These are phyloP conservation scores for Backusella mclennaniae DNA, from an alignment of 192 early-diverging fungal genomes.

Conservation along the genomic window DNA sequence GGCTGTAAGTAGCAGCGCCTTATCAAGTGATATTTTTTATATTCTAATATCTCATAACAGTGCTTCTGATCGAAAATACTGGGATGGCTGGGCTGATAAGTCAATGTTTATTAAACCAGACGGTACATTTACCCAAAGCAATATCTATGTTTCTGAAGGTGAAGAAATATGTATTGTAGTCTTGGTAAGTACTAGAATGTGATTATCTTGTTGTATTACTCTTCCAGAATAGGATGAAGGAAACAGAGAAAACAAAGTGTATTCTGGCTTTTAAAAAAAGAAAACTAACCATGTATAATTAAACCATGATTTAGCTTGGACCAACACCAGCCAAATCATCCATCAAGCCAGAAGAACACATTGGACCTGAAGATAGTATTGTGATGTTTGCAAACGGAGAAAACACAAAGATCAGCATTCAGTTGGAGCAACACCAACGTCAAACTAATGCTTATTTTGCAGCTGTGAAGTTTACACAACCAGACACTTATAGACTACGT, in stretches of 20 bases:
- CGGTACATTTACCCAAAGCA: constrained; percentile 21
- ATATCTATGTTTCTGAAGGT: constrained; percentile 16
- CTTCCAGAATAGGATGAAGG: background rate
- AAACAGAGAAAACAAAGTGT: background rate
- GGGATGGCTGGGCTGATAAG: constrained; percentile 31
- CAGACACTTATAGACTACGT: constrained; percentile 27
- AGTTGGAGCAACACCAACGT: constrained; percentile 23
- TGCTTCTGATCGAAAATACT: constrained; percentile 20
- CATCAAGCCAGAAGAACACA: constrained; percentile 12
- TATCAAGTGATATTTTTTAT: background rate
- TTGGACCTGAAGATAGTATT: constrained; percentile 30
- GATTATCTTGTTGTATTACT: background rate
- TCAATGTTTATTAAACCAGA: constrained; percentile 24
- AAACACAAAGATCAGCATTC: constrained; percentile 16
- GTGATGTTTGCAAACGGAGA: constrained; percentile 19
- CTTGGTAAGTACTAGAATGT: constrained; percentile 13
- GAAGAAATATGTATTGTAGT: constrained; percentile 28
- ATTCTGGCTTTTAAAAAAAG: background rate
- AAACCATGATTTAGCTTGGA: constrained; percentile 14
- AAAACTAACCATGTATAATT: background rate
- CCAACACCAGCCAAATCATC: constrained; percentile 26
- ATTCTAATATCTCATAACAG: constrained; percentile 6
- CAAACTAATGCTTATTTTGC: constrained; percentile 30
- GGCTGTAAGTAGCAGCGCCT: background rate
- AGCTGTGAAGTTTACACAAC: constrained; percentile 22